Conservation (phyloP, 495 filamentous ascomycete genomes). For the Podospora tetraspora region DNA sequence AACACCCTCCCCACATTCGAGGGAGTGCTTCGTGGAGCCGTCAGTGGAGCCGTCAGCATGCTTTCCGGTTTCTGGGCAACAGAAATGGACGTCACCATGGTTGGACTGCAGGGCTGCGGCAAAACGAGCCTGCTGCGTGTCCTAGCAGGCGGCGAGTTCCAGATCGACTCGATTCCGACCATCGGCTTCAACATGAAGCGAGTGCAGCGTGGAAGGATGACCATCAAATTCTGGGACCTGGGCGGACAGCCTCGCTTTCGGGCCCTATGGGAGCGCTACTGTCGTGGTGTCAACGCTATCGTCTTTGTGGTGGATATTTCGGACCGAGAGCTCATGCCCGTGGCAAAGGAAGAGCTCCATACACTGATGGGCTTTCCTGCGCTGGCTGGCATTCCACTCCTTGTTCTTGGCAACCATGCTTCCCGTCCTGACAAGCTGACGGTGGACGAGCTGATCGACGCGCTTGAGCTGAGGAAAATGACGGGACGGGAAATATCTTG, state of each 20-base stretch:
- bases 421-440: not conserved
- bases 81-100: not conserved
- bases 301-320: not conserved
- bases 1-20: too few species aligned
- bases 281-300: not conserved
- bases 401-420: not conserved
- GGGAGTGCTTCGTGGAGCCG: too few species aligned
- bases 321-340: not conserved
- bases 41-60: too few species aligned
- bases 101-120: not conserved
- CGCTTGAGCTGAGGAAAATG: not conserved
- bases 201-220: not conserved
- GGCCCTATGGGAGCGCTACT: not conserved
- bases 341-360: not conserved
- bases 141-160: not conserved
- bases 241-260: not conserved
- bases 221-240: not conserved
- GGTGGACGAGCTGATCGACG: not conserved
- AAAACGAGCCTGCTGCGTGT: not conserved
- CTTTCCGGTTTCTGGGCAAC: too few species aligned
- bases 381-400: not conserved
- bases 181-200: not conserved
- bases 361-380: not conserved
- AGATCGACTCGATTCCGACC: not conserved
- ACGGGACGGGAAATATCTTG: not conserved